phyloP scores from a whole-genome alignment of 139 green algal genomes.

The Coelastrella sp. region DNA sequence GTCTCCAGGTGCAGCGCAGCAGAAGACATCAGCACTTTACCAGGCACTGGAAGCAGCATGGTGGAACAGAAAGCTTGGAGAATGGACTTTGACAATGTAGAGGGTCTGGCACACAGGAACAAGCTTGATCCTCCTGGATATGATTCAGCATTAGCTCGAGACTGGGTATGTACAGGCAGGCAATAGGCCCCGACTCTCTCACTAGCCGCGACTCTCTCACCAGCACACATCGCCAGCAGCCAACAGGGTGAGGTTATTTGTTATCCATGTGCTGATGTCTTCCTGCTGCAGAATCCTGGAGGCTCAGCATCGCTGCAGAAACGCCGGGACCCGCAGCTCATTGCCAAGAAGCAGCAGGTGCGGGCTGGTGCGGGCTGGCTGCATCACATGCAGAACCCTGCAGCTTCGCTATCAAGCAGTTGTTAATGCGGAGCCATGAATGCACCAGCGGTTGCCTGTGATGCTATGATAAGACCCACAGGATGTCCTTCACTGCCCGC shows the following conservation, averaged over 20 bases:
- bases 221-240: neutral
- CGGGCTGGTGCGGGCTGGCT: neutral
- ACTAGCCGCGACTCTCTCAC: neutral
- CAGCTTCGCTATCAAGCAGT: too few species aligned
- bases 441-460: too few species aligned
- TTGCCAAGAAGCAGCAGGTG: slow-evolving; percentile 45
- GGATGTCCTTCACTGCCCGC: too few species aligned
- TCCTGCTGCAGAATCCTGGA: slow-evolving; percentile 31
- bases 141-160: slow-evolving; percentile 51
- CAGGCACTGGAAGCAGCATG: neutral
- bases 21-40: neutral
- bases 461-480: too few species aligned
- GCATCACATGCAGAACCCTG: neutral
- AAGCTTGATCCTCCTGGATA: slow-evolving; percentile 62
- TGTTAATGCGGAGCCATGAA: too few species aligned
- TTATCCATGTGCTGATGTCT: neutral
- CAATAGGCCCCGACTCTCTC: neutral
- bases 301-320: neutral
- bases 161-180: slow-evolving; percentile 52
- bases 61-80: slow-evolving; percentile 25
- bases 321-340: slow-evolving; percentile 27
- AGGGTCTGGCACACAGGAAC: slow-evolving; percentile 10
- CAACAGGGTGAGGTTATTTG: neutral
- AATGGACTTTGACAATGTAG: slow-evolving; percentile 54
- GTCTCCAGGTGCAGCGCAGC: neutral